These are phyloP conservation scores for Ceratocystis smalleyi DNA, from an alignment of 2,329 filamentous ascomycete species.

Conservation along the genomic window DNA sequence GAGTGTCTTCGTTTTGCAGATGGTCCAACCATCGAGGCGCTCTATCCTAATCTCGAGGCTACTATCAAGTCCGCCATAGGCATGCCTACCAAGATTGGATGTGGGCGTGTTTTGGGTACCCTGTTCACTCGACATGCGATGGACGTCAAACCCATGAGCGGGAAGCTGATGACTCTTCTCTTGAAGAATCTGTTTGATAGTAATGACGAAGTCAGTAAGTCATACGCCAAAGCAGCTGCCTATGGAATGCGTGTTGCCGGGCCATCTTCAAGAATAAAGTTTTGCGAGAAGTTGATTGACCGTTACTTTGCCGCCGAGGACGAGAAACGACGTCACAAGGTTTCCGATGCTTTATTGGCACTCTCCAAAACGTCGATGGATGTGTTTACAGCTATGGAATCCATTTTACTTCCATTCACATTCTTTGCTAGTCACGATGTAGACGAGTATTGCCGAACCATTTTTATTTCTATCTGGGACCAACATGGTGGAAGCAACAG, in stretches of 20 bases:
- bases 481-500: constrained; percentile 78
- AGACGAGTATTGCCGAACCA: constrained; percentile 60
- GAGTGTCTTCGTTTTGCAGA: constrained; percentile 75
- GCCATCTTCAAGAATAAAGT: constrained; percentile 34
- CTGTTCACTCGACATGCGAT: constrained; percentile 66
- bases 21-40: constrained; percentile 54
- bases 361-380: constrained; percentile 80
- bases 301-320: constrained; percentile 76
- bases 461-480: constrained; percentile 75
- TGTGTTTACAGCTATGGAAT: constrained; percentile 63
- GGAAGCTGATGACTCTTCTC: constrained; percentile 59
- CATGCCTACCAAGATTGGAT: constrained; percentile 86
- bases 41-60: constrained; percentile 57
- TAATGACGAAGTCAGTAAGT: constrained; percentile 83
- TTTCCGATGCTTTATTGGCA: constrained; percentile 69
- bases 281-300: constrained; percentile 40
- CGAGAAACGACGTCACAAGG: constrained; percentile 54
- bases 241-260: constrained; percentile 56
- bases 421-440: constrained; percentile 79
- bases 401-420: constrained; percentile 65
- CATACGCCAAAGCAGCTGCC: constrained; percentile 72
- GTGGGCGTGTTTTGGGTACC: constrained; percentile 68
- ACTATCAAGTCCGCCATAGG: constrained; percentile 77
- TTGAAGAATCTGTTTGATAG: constrained; percentile 74
- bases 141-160: constrained; percentile 59